Conservation (phyloP, 257 asterid genomes). For the Scutellaria galericulata region DNA sequence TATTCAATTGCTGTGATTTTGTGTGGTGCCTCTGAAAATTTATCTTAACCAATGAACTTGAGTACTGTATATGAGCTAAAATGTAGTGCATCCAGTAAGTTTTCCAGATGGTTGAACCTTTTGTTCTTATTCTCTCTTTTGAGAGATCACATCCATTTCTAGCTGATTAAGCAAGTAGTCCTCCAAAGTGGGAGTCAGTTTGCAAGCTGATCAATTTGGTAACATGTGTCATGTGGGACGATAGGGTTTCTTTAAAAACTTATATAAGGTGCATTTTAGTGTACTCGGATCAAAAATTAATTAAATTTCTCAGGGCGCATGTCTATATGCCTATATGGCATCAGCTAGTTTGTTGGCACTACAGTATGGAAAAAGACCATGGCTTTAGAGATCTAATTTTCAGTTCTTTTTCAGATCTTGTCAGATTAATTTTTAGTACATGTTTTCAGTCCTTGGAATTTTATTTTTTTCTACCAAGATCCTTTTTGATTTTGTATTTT, state of each 20-base stretch:
- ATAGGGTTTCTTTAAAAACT: slow-evolving; percentile 3
- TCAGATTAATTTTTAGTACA: slow-evolving; percentile 3
- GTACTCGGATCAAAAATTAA: slow-evolving; percentile 14
- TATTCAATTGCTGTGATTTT: slow-evolving; percentile 6
- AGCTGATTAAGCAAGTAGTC: slow-evolving; percentile 34
- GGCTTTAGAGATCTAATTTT: slow-evolving; percentile 1
- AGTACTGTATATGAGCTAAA: slow-evolving; percentile 17
- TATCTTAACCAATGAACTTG: slow-evolving; percentile 18
- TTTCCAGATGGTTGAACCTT: slow-evolving; percentile 18
- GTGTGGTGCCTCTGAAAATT: slow-evolving; percentile 22
- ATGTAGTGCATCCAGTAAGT: slow-evolving; percentile 26
- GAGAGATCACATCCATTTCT: slow-evolving; percentile 23
- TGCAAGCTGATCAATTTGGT: slow-evolving; percentile 18
- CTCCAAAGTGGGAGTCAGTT: slow-evolving; percentile 17
- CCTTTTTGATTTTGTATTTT: slow-evolving; percentile 24
- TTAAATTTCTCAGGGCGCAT: slow-evolving; percentile 3
- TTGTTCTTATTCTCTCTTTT: slow-evolving; percentile 6
- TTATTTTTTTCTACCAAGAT: slow-evolving; percentile 7
- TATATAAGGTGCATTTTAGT: slow-evolving; percentile 25
- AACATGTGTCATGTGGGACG: slow-evolving; percentile 27
- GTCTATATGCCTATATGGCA: slow-evolving; percentile 7
- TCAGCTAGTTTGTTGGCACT: slow-evolving; percentile 21
- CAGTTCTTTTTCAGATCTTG: slow-evolving; percentile 9
- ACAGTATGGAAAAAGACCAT: slow-evolving; percentile 3
- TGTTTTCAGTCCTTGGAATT: slow-evolving; percentile 21